Evolutionary conservation across 2,329 filamentous ascomycete species (phyloP).

Genomic region (Fusarium xylarioides): DNA sequence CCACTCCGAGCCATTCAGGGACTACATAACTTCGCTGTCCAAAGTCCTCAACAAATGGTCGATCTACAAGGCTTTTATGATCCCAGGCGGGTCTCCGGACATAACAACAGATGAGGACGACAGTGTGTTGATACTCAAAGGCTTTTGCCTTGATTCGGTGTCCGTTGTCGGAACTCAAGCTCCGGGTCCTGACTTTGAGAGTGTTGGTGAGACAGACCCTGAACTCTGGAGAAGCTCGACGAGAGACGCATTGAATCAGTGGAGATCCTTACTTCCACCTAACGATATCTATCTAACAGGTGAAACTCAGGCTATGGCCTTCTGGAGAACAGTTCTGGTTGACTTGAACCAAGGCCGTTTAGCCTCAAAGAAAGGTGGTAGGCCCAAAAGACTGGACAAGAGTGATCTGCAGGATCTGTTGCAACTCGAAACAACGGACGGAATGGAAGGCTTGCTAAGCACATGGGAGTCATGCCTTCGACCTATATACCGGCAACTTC

Average conservation of each 20-base stretch:
- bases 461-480: not conserved
- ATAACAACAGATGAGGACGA: not conserved
- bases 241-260: not conserved
- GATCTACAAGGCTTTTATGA: not conserved
- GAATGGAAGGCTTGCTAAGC: not conserved
- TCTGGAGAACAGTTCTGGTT: constrained; percentile 3
- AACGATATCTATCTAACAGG: not conserved
- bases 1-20: not conserved
- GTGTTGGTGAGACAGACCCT: not conserved
- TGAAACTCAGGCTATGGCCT: not conserved
- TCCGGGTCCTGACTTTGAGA: not conserved
- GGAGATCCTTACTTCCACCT: not conserved
- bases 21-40: constrained; percentile 2
- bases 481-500: not conserved
- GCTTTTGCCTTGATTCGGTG: not conserved
- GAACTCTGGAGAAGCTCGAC: not conserved
- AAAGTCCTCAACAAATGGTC: not conserved
- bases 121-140: not conserved
- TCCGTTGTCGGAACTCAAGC: not conserved
- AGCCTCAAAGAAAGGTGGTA: not conserved
- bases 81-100: fast-evolving
- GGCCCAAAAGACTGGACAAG: not conserved
- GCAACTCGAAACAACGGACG: not conserved
- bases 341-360: not conserved
- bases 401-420: not conserved